phyloP scores from a whole-genome alignment of 257 asterid genomes.

The Verbascum thapsus region DNA sequence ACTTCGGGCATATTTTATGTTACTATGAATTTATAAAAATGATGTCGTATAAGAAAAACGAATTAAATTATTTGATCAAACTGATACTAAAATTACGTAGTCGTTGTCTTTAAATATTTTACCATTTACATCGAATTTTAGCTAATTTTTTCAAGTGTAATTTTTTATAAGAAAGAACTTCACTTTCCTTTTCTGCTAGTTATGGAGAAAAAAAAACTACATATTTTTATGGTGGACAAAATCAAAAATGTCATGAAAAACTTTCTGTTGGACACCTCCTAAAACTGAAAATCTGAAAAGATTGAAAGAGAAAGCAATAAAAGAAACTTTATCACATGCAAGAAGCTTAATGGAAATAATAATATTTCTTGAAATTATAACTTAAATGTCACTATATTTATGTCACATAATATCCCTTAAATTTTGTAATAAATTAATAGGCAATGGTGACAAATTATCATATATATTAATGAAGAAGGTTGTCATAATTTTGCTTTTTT shows the following conservation, averaged over 20 bases:
- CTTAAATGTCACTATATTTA: neutral
- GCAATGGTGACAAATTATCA: no score
- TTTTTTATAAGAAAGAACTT: neutral
- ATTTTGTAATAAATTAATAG: neutral
- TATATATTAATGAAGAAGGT: no score
- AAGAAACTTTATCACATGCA: neutral
- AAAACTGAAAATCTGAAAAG: conserved; percentile 20
- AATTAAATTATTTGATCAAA: neutral
- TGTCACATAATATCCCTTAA: neutral
- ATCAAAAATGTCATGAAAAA: neutral
- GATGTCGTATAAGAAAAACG: no score
- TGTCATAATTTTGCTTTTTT: no score
- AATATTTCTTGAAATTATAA: neutral
- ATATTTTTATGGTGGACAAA: neutral
- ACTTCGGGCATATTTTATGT: no score
- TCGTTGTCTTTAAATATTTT: neutral
- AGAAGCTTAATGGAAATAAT: neutral
- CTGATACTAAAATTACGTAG: no score
- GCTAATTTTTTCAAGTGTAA: neutral
- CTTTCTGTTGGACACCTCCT: conserved; percentile 11
- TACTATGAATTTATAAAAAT: no score
- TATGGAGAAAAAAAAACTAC: conserved; percentile 3
- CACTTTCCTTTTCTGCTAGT: neutral
- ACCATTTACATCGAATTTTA: neutral
- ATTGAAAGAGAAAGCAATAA: conserved; percentile 16